Conservation (phyloP, 2,329 filamentous ascomycete genomes). For the Beauveria sp. region DNA sequence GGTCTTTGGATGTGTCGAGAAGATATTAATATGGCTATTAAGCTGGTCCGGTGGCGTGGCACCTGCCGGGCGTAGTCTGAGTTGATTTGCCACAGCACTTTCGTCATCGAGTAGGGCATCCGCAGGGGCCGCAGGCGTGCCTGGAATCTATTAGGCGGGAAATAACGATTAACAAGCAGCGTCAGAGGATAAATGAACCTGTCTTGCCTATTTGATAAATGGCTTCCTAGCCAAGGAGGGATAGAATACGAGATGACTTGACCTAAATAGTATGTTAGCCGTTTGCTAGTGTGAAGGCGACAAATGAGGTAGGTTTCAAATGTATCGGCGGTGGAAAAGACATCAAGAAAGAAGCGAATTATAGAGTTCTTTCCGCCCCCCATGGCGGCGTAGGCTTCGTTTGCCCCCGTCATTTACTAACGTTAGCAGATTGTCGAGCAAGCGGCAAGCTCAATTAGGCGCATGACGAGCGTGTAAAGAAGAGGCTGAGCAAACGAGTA, state of each 20-base stretch:
- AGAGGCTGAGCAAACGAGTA: background rate
- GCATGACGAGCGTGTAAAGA: background rate
- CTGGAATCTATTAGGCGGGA: background rate
- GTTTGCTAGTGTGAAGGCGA: too few species aligned
- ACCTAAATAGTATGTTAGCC: too few species aligned
- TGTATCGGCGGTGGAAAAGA: too few species aligned
- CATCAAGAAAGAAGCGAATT: too few species aligned
- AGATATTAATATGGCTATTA: background rate
- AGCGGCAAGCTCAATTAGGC: background rate
- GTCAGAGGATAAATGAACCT: too few species aligned
- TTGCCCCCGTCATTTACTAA: background rate
- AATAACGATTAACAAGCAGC: too few species aligned
- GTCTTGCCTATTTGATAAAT: too few species aligned
- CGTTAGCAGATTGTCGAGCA: background rate
- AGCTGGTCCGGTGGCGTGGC: background rate
- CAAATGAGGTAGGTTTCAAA: too few species aligned
- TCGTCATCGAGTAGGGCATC: background rate
- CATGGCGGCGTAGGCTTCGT: background rate
- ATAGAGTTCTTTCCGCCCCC: too few species aligned
- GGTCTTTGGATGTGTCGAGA: background rate
- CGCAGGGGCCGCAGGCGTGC: background rate
- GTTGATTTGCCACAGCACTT: background rate
- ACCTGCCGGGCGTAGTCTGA: background rate
- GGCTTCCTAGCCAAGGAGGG: too few species aligned
- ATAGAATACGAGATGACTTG: too few species aligned